phyloP scores from a whole-genome alignment of 2,329 filamentous ascomycete species.

The Alternaria postmessia region DNA sequence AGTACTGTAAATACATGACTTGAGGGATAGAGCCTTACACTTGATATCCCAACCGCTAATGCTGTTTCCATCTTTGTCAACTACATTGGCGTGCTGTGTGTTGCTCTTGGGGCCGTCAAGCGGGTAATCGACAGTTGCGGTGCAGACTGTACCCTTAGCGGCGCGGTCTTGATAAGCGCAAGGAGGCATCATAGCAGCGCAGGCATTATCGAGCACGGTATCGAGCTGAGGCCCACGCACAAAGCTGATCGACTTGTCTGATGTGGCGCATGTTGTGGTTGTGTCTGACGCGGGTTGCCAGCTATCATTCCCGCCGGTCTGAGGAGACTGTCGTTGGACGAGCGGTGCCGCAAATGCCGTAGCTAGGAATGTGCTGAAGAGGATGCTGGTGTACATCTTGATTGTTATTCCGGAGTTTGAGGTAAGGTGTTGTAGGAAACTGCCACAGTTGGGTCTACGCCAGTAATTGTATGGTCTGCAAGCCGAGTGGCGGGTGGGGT shows the following conservation, averaged over 20 bases:
- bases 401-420: not conserved
- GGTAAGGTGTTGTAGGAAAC: not conserved
- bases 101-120: conserved; percentile 28
- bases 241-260: conserved; percentile 32
- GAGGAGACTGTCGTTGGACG: conserved; percentile 4
- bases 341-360: conserved; percentile 25
- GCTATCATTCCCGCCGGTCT: conserved; percentile 2
- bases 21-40: conserved; percentile 22
- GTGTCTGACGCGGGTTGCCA: conserved; percentile 31
- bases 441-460: not conserved
- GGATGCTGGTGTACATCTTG: conserved; percentile 26
- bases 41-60: conserved; percentile 28
- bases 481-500: not conserved
- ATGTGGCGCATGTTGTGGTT: conserved; percentile 23
- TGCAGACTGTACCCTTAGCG: conserved; percentile 24
- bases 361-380: conserved; percentile 26
- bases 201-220: conserved; percentile 34
- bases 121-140: conserved; percentile 25
- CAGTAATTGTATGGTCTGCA: not conserved
- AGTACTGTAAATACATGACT: conserved; percentile 3
- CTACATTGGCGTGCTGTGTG: conserved; percentile 28
- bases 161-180: conserved; percentile 35
- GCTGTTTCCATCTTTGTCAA: conserved; percentile 23
- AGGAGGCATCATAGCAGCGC: conserved; percentile 37
- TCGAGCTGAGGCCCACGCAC: conserved; percentile 29